phyloP scores from a whole-genome alignment of 2,329 filamentous ascomycete species.

The Chaetomiaceae sp. region DNA sequence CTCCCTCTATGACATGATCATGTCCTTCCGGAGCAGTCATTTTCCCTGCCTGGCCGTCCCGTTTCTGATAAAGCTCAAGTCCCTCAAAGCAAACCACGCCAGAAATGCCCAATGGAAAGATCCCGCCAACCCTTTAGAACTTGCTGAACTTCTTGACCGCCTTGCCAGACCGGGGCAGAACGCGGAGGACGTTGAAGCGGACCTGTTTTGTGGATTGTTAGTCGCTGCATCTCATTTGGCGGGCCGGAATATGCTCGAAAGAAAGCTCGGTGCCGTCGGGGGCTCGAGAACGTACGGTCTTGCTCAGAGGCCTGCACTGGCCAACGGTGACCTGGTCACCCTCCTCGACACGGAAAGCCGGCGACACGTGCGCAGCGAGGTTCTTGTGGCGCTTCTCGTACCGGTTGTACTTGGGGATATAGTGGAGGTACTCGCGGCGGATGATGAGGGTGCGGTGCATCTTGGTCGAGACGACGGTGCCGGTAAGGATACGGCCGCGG shows the following conservation, averaged over 20 bases:
- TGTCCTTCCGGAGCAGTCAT: conserved; percentile 29
- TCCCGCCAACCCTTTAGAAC: conserved; percentile 64
- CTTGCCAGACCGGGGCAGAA: conserved; percentile 96
- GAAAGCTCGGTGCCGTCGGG: not conserved
- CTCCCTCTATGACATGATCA: conserved; percentile 30
- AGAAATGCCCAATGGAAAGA: conserved; percentile 32
- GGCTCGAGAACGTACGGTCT: conserved; percentile 73
- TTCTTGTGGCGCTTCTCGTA: conserved; percentile 99
- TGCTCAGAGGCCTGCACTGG: conserved; percentile 98
- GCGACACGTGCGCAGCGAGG: conserved; percentile 96
- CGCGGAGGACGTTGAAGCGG: conserved; percentile 99
- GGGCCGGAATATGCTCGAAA: not conserved
- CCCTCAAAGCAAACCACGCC: conserved; percentile 34
- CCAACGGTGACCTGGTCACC: conserved; percentile 99
- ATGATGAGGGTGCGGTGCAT: conserved; percentile 99
- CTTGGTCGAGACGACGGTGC: conserved; percentile 99
- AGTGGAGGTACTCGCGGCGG: conserved; percentile 99
- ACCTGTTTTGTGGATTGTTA: conserved; percentile 54
- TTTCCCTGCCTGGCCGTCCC: conserved; percentile 30
- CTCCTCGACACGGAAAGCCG: conserved; percentile 99
- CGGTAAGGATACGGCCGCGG: conserved; percentile 99
- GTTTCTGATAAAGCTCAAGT: conserved; percentile 31
- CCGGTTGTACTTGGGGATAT: conserved; percentile 98
- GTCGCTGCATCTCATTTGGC: too few species aligned
- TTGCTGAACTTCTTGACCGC: conserved; percentile 96